phyloP scores from a whole-genome alignment of 306 rosid genomes.

The Hippophae tibetana region DNA sequence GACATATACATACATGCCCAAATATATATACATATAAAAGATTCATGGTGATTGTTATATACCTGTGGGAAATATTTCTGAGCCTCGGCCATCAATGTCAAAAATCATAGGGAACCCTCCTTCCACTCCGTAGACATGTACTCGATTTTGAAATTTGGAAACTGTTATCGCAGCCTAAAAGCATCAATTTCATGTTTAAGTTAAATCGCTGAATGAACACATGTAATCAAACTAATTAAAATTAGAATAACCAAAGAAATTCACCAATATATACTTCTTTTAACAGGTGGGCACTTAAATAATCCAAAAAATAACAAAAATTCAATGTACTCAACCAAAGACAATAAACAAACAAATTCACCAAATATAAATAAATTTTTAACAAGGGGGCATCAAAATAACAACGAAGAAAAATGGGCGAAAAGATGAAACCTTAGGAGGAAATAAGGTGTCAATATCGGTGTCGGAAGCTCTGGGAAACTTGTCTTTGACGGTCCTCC shows the following conservation, averaged over 20 bases:
- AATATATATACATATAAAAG: neutral
- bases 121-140: constrained; percentile 60
- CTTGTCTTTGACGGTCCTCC: constrained; percentile 47
- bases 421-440: constrained; percentile 52
- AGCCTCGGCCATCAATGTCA: constrained; percentile 75
- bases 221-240: no score
- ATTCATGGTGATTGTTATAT: neutral
- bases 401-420: neutral
- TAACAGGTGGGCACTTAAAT: neutral
- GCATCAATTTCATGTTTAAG: neutral
- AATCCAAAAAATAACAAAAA: no score
- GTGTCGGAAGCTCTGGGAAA: constrained; percentile 64
- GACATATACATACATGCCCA: neutral
- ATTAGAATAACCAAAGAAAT: no score
- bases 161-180: constrained; percentile 66
- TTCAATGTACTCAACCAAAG: neutral
- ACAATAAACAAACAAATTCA: neutral
- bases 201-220: neutral
- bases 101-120: constrained; percentile 77
- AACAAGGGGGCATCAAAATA: no score
- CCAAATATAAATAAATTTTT: no score
- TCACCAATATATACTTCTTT: neutral
- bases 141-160: constrained; percentile 70
- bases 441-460: constrained; percentile 62
- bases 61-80: constrained; percentile 81